Evolutionary conservation across 495 filamentous ascomycete genomes (phyloP), one percentile per base, ranked within the genome.

Genomic region (Aspergillus carlsbadensis): DNA sequence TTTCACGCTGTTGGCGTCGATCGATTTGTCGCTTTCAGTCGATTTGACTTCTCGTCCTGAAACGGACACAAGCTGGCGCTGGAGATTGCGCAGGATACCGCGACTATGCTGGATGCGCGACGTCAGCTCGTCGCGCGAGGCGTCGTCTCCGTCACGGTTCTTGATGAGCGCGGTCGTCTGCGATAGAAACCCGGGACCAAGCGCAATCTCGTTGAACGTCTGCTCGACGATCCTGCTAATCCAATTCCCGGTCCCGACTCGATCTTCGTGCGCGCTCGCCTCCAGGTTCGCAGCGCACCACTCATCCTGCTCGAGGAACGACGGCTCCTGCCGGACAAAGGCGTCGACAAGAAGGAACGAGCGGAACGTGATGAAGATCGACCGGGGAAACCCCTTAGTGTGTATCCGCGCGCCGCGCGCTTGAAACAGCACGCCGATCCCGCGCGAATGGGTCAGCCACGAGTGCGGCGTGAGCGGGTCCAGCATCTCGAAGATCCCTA

Each of bases 391-490:
- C 5, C 70, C 73, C 4, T 21, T 42, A 14, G 39, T 52, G 43
- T 73, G 66, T 1, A 62, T 58, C 21, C 57, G 51, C 1, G 68
- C 55, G 0, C 73, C 71, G 0, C 74, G 70, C 10, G 66, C 45
- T 3, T 52, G 54, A 18, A 73, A 62, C 13, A 75, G 60, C 31
- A 56, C 47, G 6, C 50, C 61, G 8, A 72, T 66, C 17, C 73
- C 74, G 3, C 69, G 63, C 3, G 74, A 66, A 54, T 76, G 73
- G 11, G 64, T 56, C 15, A 76, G 54, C 69, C 71, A 76, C 1
- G 67, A 64, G 15, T 63, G 47, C 10, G 59, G 42, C 6, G 51
- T 60, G 2, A 70, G 66, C 1, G 57, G 57, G 39, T 64, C 67
- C 20, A 67, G 46, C 51, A 72, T 44, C 43, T 76, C 72, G 49